phyloP scores from a whole-genome alignment of 2,329 filamentous ascomycete species.

The Tolypocladium guangdongense region DNA sequence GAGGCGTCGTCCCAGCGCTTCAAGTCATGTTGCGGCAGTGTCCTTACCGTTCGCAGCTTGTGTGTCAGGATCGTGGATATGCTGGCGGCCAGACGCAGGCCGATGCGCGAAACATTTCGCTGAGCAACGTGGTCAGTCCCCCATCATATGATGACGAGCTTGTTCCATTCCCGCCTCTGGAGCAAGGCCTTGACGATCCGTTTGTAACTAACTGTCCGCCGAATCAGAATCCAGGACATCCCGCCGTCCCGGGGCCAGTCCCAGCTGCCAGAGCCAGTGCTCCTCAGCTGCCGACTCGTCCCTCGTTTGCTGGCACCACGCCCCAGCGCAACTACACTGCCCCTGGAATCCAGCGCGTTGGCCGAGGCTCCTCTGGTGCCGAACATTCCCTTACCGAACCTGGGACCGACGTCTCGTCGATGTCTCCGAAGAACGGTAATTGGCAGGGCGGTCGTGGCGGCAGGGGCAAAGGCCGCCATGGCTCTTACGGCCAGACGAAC shows the following conservation, averaged over 20 bases:
- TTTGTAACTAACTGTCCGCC: neutral
- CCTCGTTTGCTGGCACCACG: no score
- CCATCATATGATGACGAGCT: neutral
- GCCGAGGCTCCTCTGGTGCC: neutral
- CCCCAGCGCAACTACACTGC: constrained; percentile 2
- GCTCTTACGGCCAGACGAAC: neutral
- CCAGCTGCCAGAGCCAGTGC: no score
- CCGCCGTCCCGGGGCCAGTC: neutral
- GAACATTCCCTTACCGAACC: neutral
- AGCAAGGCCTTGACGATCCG: neutral
- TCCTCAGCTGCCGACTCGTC: neutral
- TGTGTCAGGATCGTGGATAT: neutral
- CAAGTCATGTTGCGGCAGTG: neutral
- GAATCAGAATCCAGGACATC: neutral
- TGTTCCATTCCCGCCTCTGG: neutral
- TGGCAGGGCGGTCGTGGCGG: neutral
- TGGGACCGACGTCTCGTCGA: no score
- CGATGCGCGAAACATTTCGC: neutral
- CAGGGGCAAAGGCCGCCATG: neutral
- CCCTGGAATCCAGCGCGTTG: neutral
- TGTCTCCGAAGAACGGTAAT: constrained; percentile 1
- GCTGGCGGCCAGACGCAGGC: neutral
- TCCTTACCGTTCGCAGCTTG: neutral
- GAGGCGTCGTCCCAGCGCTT: neutral
- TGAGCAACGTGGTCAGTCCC: neutral